Evolutionary conservation across 805 yeast genomes (phyloP), one percentile per base, ranked within the genome.

Genomic region (Candida sithepensis): DNA sequence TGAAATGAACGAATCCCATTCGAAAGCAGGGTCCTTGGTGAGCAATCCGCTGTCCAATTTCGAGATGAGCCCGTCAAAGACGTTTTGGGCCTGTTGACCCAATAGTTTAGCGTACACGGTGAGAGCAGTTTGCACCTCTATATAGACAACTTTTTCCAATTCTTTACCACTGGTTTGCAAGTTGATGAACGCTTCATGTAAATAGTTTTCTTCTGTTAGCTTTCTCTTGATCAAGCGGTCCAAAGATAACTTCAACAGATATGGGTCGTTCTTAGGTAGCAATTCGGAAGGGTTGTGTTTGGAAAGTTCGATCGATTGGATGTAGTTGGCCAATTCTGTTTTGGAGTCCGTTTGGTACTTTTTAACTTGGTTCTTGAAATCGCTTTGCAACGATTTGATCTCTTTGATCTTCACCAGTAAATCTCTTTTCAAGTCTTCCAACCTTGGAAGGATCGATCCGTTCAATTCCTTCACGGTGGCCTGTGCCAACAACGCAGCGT

Each of bases 151-250:
- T 58, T 86, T 82, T 64, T 86, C 99, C 52, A 94, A 75, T 62
- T 90, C 94, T 48, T 84, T 82, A 43, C 96, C 97, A 1, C 96
- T 85, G 33, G 81, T 79, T 70, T 92, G 96, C 55, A 91, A 75
- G 66, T 92, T 91, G 55, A 82, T 74, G 64, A 79, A 92, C 0
- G 97, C 96, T 64, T 91, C 96, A 61, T 89, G 88, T 41, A 92
- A 72, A 59, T 83, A 85, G 66, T 85, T 85, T 65, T 92, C 97
- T 66, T 89, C 97, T 18, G 76, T 75, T 40, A 92, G 66, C 64
- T 89, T 96, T 55, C 77, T 78, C 57, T 78, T 83, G 59, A 94
- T 79, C 65, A 85, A 92, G 61, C 81, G 75, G 57, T 92, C 96
- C 54, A 92, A 71, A 37, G 74, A 68, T 39, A 81, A 69, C 64